Percentiles rank a stretch among this genome's conserved stretches.
Conservation (phyloP, 2,329 filamentous ascomycete genomes). For the Hypoxylon sp. region DNA sequence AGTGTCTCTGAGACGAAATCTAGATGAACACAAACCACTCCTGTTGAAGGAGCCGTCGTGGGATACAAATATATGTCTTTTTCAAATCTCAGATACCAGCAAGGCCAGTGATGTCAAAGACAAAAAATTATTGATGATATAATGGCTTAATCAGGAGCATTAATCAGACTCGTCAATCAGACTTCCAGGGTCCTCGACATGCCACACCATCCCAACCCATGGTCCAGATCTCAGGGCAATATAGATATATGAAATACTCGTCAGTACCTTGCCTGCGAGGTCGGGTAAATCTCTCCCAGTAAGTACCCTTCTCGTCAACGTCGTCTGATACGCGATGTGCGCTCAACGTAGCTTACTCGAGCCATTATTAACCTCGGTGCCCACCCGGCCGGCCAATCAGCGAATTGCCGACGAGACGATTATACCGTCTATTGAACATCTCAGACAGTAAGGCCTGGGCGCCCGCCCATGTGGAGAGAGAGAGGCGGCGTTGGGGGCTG, state of each 20-base stretch:
- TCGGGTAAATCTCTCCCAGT: slow-evolving; percentile 32
- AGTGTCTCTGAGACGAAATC: slow-evolving; percentile 24
- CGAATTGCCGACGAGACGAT: slow-evolving; percentile 41
- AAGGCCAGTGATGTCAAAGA: slow-evolving; percentile 29
- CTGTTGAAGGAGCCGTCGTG: slow-evolving; percentile 42
- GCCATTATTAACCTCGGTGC: slow-evolving; percentile 37
- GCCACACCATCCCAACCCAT: slow-evolving; percentile 12
- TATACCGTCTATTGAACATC: slow-evolving; percentile 26
- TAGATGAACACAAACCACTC: no score
- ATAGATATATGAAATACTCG: slow-evolving; percentile 39
- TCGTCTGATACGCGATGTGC: slow-evolving; percentile 19
- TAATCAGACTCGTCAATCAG: slow-evolving; percentile 34
- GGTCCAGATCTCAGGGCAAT: slow-evolving; percentile 37
- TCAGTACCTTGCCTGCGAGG: slow-evolving; percentile 20
- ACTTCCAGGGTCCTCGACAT: slow-evolving; percentile 26
- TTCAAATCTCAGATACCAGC: slow-evolving; percentile 26
- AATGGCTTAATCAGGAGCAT: slow-evolving; percentile 34
- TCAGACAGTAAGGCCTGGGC: slow-evolving; percentile 26
- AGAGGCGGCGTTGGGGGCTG: slow-evolving; percentile 33
- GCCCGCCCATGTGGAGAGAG: slow-evolving; percentile 38
- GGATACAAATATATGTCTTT: slow-evolving; percentile 29
- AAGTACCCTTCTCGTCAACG: slow-evolving; percentile 13
- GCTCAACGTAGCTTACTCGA: slow-evolving; percentile 33
- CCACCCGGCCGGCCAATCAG: slow-evolving; percentile 39
- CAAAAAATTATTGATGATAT: slow-evolving; percentile 28